These are phyloP conservation scores for Aspergillus transmontanensis DNA, from an alignment of 2,329 filamentous ascomycete genomes.

Conservation along the genomic window DNA sequence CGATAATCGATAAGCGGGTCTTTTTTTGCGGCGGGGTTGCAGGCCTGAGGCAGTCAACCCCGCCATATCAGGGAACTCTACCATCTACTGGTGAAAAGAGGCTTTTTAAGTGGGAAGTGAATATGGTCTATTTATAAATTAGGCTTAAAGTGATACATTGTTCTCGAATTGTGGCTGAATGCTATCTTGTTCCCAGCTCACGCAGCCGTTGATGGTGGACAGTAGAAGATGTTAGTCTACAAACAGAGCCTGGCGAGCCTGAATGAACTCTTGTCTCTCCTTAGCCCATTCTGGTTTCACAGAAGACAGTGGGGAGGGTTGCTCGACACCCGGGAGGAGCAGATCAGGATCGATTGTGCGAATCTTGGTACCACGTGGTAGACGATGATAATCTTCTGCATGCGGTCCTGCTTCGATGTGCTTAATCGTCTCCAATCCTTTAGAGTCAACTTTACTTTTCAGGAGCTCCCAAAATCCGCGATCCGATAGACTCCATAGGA, in stretches of 20 bases:
- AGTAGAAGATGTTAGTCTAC: neutral
- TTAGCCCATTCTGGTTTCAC: conserved; percentile 20
- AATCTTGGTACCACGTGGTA: conserved; percentile 33
- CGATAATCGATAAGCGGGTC: conserved; percentile 4
- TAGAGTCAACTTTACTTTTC: conserved; percentile 22
- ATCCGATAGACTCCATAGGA: conserved; percentile 40
- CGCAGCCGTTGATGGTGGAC: too few relatives aligned
- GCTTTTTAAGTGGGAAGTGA: neutral
- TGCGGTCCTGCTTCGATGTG: neutral
- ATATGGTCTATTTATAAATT: neutral
- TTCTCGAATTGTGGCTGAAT: neutral
- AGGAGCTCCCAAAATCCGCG: conserved; percentile 39
- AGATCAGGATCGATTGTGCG: conserved; percentile 39
- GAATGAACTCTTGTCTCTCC: conserved; percentile 23
- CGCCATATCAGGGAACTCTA: neutral
- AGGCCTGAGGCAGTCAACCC: neutral
- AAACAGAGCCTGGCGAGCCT: conserved; percentile 11
- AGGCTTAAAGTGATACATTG: neutral
- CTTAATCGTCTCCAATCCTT: conserved; percentile 8
- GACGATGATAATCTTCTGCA: conserved; percentile 23
- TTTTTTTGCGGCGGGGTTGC: neutral
- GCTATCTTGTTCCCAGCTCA: neutral
- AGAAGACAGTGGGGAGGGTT: conserved; percentile 19
- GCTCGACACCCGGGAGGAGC: conserved; percentile 10
- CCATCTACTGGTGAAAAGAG: neutral